These are phyloP conservation scores for Exophiala mesophila DNA, from an alignment of 2,329 filamentous ascomycete species.

Conservation along the genomic window DNA sequence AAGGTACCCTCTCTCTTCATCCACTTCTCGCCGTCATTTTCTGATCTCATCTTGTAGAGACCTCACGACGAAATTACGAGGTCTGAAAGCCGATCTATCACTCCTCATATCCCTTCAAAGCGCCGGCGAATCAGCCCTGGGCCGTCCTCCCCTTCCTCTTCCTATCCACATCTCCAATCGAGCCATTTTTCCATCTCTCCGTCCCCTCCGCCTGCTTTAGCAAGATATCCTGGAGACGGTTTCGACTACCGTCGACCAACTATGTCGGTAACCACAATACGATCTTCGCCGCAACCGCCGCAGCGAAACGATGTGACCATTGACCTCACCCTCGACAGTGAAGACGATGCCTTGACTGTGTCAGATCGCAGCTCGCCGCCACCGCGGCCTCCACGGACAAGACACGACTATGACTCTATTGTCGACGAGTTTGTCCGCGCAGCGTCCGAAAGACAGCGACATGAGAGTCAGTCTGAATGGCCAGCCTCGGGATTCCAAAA, in stretches of 20 bases:
- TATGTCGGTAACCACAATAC: conserved; percentile 34
- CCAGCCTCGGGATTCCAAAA: too few species aligned
- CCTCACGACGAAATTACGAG: conserved; percentile 25
- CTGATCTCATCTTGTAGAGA: conserved; percentile 14
- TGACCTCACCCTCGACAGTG: conserved; percentile 20
- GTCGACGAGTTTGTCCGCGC: too few species aligned
- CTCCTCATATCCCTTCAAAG: conserved; percentile 25
- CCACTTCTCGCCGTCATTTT: neutral
- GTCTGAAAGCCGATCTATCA: conserved; percentile 24
- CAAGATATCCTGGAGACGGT: conserved; percentile 47
- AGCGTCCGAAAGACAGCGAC: too few species aligned
- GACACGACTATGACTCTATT: too few species aligned
- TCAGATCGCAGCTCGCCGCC: conserved; percentile 6
- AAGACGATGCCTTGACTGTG: conserved; percentile 6
- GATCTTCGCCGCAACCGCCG: conserved; percentile 6
- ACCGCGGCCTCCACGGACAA: neutral
- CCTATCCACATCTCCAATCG: conserved; percentile 5
- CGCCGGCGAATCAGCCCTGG: conserved; percentile 21
- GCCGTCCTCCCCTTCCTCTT: conserved; percentile 22
- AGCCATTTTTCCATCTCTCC: conserved; percentile 9
- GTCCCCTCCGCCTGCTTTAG: conserved; percentile 25
- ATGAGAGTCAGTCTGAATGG: too few species aligned
- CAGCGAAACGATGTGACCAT: conserved; percentile 12
- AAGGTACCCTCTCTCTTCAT: conserved; percentile 16
- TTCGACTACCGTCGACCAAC: conserved; percentile 51